A percentile compares a stretch with the other conserved stretches of the same genome.
Evolutionary conservation across 2,329 filamentous ascomycete genomes (phyloP).

Genomic region (Biscogniauxia marginata): DNA sequence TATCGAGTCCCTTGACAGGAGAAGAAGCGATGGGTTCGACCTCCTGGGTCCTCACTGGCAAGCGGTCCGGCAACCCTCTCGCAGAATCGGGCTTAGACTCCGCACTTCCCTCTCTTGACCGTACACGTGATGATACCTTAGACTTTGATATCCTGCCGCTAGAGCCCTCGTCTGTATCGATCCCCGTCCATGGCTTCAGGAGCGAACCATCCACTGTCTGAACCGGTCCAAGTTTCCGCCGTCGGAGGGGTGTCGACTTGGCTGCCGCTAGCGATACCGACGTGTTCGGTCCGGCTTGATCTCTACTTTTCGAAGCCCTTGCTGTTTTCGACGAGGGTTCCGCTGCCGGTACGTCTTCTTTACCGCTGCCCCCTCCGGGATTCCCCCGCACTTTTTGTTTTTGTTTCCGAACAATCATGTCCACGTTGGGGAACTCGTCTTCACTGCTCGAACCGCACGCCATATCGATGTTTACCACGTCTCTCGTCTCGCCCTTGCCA

Average conservation of each 20-base stretch:
- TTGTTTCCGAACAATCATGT: slow-evolving; percentile 29
- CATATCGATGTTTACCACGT: slow-evolving; percentile 15
- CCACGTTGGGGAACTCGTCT: slow-evolving; percentile 43
- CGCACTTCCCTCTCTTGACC: slow-evolving; percentile 8
- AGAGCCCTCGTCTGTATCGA: slow-evolving; percentile 5
- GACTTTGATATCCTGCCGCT: slow-evolving; percentile 2
- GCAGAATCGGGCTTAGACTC: slow-evolving; percentile 9
- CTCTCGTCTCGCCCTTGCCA: not conserved
- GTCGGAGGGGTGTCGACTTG: slow-evolving; percentile 28
- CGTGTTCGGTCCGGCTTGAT: slow-evolving; percentile 1
- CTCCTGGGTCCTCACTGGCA: slow-evolving; percentile 13
- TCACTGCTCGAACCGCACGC: slow-evolving; percentile 27
- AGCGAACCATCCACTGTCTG: slow-evolving; percentile 27
- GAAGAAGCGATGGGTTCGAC: slow-evolving; percentile 5
- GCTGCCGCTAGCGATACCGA: slow-evolving; percentile 1
- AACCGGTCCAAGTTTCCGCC: slow-evolving; percentile 29
- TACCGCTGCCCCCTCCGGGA: slow-evolving; percentile 1
- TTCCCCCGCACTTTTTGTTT: slow-evolving; percentile 14
- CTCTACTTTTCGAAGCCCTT: slow-evolving; percentile 1
- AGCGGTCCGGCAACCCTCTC: slow-evolving; percentile 10
- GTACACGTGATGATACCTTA: slow-evolving; percentile 6
- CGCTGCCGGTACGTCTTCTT: slow-evolving; percentile 3
- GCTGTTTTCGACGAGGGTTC: slow-evolving; percentile 1
- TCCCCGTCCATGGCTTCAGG: slow-evolving; percentile 25
- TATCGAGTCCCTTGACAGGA: slow-evolving; percentile 6